A percentile compares a stretch with the other conserved stretches of the same genome.
phyloP scores from a whole-genome alignment of 257 asterid species.

The Agastache rugosa region DNA sequence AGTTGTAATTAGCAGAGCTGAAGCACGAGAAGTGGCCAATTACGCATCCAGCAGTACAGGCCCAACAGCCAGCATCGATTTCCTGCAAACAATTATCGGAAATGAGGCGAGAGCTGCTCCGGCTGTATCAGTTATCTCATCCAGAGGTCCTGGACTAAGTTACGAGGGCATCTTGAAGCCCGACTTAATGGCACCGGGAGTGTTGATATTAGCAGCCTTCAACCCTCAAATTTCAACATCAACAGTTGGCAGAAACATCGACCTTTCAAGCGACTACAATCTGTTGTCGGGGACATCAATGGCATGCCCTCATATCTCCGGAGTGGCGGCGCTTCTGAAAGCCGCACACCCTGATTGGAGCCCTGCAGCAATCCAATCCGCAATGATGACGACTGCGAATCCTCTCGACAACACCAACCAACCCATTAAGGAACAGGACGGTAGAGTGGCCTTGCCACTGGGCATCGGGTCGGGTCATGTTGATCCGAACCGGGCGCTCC shows the following conservation, averaged over 20 bases:
- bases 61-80: conserved; percentile 39
- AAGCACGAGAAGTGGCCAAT: conserved; percentile 28
- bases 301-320: conserved; percentile 52
- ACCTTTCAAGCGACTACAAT: conserved; percentile 36
- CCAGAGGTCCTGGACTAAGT: conserved; percentile 42
- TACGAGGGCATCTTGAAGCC: conserved; percentile 49
- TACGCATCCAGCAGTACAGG: conserved; percentile 18
- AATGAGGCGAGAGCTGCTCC: conserved; percentile 45
- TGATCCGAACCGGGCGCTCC: conserved; percentile 48
- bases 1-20: conserved; percentile 33
- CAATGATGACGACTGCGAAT: conserved; percentile 54
- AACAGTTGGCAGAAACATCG: conserved; percentile 26
- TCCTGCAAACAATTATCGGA: conserved; percentile 44
- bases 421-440: conserved; percentile 39
- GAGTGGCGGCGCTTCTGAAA: conserved; percentile 46
- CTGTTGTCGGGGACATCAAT: conserved; percentile 49
- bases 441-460: conserved; percentile 33
- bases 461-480: conserved; percentile 47
- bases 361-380: conserved; percentile 47
- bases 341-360: conserved; percentile 51
- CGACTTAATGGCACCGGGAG: conserved; percentile 52
- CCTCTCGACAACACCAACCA: conserved; percentile 40
- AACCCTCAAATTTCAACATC: conserved; percentile 18
- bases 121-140: conserved; percentile 32
- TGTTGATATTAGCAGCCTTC: conserved; percentile 42